Conservation (phyloP, 495 filamentous ascomycete species). For the Penicillium cinerascens region DNA sequence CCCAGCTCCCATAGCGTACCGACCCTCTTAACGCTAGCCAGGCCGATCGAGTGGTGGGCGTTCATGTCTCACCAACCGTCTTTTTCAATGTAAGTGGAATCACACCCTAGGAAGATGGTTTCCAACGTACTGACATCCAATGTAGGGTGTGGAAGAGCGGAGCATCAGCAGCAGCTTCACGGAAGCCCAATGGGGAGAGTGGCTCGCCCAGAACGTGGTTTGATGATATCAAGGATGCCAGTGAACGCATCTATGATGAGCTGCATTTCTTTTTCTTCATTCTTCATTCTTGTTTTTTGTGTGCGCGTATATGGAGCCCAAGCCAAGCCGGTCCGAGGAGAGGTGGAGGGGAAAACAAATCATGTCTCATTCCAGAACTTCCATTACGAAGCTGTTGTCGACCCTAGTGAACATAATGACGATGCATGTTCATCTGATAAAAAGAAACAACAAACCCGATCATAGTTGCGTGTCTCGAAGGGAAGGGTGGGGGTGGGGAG, state of each 20-base stretch:
- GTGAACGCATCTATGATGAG: conserved; percentile 1
- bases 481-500: not conserved
- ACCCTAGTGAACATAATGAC: conserved; percentile 23
- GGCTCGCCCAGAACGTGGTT: conserved; percentile 71
- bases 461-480: conserved; percentile 1
- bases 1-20: not conserved
- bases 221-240: conserved; percentile 30
- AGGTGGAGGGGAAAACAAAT: conserved; percentile 24
- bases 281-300: not conserved
- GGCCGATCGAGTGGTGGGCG: conserved; percentile 65
- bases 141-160: conserved; percentile 68
- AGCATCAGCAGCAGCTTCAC: conserved; percentile 76
- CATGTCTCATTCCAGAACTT: conserved; percentile 34
- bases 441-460: conserved; percentile 6
- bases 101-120: not conserved
- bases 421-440: conserved; percentile 21
- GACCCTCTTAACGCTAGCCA: conserved; percentile 25
- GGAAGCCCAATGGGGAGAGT: conserved; percentile 77
- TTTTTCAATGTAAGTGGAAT: conserved; percentile 62
- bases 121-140: not conserved
- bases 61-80: conserved; percentile 88
- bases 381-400: conserved; percentile 27
- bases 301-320: conserved; percentile 5
- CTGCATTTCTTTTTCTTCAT: not conserved
- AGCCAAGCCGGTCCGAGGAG: conserved; percentile 9